phyloP scores from a whole-genome alignment of 2,329 filamentous ascomycete species.

The Fusarium cyanostomum region DNA sequence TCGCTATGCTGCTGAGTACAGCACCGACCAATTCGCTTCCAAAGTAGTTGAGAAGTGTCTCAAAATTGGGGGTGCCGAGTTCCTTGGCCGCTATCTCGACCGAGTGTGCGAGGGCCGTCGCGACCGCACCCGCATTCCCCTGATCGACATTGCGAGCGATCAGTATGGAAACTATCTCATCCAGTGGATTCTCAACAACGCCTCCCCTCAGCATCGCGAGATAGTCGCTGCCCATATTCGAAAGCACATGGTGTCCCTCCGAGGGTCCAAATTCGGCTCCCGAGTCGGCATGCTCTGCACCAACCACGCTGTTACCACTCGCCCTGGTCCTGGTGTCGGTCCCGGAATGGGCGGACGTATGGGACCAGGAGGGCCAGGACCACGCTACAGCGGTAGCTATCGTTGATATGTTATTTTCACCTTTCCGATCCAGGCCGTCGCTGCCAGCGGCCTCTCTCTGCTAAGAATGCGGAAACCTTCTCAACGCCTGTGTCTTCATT shows the following conservation, averaged over 20 bases:
- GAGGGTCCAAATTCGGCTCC: constrained; percentile 97
- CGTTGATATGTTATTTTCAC: constrained; percentile 53
- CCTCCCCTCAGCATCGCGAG: constrained; percentile 87
- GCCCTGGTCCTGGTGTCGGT: constrained; percentile 84
- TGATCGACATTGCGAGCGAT: constrained; percentile 98
- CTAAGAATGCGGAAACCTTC: constrained; percentile 4
- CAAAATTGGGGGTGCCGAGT: constrained; percentile 92
- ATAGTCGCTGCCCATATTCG: constrained; percentile 92
- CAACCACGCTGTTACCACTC: constrained; percentile 89
- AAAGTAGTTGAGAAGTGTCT: constrained; percentile 99
- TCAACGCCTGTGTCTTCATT: constrained; percentile 32
- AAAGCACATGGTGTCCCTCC: constrained; percentile 99
- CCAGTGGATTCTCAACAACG: constrained; percentile 94
- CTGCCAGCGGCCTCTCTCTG: constrained; percentile 1
- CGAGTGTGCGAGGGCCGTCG: constrained; percentile 91
- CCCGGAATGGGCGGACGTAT: constrained; percentile 68
- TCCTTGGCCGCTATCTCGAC: constrained; percentile 90
- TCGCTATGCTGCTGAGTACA: constrained; percentile 92
- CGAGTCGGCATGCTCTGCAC: constrained; percentile 99
- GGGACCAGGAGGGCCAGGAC: constrained; percentile 58
- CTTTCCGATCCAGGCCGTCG: not conserved
- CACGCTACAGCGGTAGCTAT: constrained; percentile 67
- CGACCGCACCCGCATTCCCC: constrained; percentile 91
- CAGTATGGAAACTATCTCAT: constrained; percentile 99
- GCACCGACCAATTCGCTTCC: constrained; percentile 98